Conservation (phyloP, 73 alveolate species). For the Symbiodinium pilosum region DNA sequence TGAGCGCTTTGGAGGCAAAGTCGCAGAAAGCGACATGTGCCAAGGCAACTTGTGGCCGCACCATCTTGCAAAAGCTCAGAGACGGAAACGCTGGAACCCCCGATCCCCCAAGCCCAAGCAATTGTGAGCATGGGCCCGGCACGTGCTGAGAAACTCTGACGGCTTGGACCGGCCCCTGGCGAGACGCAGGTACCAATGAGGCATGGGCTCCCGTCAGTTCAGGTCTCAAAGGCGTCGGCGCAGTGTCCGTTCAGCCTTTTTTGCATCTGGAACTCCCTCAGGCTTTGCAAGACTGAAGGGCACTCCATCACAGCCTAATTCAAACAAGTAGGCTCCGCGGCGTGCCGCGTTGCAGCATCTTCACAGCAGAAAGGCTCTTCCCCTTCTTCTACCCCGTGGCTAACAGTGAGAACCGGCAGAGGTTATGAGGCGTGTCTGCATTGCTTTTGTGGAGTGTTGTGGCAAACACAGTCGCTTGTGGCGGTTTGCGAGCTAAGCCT, state of each 20-base stretch:
- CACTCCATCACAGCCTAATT: neutral
- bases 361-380: neutral
- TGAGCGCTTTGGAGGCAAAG: neutral
- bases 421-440: too few species aligned
- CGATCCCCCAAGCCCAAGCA: too few species aligned
- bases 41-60: too few species aligned
- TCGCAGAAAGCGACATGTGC: too few species aligned
- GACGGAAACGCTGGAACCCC: too few species aligned
- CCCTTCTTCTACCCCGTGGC: neutral
- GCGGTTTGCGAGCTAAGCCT: too few species aligned
- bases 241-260: neutral
- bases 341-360: slow-evolving; percentile 17
- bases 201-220: neutral
- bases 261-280: neutral
- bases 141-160: slow-evolving; percentile 10
- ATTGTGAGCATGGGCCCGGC: neutral
- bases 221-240: too few species aligned
- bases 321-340: neutral
- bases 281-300: too few species aligned
- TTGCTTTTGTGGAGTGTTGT: too few species aligned
- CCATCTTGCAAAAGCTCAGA: too few species aligned
- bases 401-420: too few species aligned
- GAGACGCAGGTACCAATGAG: neutral
- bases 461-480: too few species aligned
- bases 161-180: slow-evolving; percentile 17